Percentiles rank a stretch among this genome's conserved stretches.
These are phyloP conservation scores for Ogataea trehaloabstinens DNA, from an alignment of 805 yeast species.

Conservation along the genomic window DNA sequence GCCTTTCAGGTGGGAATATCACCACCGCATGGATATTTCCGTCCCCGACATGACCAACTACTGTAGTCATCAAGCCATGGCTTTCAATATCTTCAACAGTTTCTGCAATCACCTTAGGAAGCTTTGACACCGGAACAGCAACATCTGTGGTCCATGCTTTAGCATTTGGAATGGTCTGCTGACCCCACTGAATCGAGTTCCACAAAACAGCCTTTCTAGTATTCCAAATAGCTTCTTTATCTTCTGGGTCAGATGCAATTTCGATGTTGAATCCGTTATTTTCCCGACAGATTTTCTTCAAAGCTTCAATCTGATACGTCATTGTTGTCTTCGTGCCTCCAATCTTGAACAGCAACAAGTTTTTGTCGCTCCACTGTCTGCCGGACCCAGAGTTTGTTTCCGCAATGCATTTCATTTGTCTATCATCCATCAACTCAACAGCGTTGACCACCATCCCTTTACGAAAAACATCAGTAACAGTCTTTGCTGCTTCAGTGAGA, in stretches of 20 bases:
- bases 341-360: conserved; percentile 54
- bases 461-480: conserved; percentile 60
- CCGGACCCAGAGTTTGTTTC: conserved; percentile 40
- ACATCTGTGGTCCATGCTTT: conserved; percentile 75
- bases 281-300: conserved; percentile 47
- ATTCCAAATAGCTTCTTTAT: conserved; percentile 65
- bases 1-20: conserved; percentile 51
- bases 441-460: conserved; percentile 67
- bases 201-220: conserved; percentile 72
- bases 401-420: conserved; percentile 66
- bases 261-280: conserved; percentile 56
- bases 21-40: conserved; percentile 76
- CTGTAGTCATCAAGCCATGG: conserved; percentile 51
- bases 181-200: conserved; percentile 67
- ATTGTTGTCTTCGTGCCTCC: conserved; percentile 44
- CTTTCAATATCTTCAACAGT: conserved; percentile 58
- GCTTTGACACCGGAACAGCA: conserved; percentile 72
- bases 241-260: conserved; percentile 57
- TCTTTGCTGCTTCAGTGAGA: conserved; percentile 64
- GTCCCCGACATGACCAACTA: conserved; percentile 78
- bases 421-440: conserved; percentile 66
- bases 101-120: conserved; percentile 59
- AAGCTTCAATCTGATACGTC: conserved; percentile 44
- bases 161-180: conserved; percentile 37
- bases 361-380: conserved; percentile 29